Conservation (phyloP, 129 eudicot genomes). For the Ambrosia artemisiifolia region DNA sequence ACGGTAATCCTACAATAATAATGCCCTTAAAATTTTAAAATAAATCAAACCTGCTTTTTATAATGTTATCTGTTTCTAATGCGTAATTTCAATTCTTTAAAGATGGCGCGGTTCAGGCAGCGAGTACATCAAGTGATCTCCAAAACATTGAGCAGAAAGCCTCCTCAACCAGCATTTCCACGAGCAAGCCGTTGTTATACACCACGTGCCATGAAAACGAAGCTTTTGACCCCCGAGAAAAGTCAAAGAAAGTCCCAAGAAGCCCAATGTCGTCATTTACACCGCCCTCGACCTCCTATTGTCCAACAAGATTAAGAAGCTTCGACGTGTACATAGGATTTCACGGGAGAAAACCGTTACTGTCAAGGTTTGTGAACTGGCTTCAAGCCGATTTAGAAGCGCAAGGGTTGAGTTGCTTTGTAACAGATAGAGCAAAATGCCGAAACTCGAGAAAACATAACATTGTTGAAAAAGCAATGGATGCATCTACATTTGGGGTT, state of each 20-base stretch:
- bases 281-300: conserved; percentile 55
- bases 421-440: conserved; percentile 72
- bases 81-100: conserved; percentile 9
- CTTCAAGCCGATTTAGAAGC: conserved; percentile 88
- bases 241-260: conserved; percentile 50
- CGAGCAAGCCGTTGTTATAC: conserved; percentile 35
- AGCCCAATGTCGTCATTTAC: conserved; percentile 47
- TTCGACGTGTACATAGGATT: conserved; percentile 94
- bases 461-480: conserved; percentile 86
- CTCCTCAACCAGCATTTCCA: conserved; percentile 55
- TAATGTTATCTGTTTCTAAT: conserved; percentile 2
- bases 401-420: conserved; percentile 94
- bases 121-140: conserved; percentile 48
- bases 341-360: conserved; percentile 81
- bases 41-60: not conserved
- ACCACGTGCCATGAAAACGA: conserved; percentile 41
- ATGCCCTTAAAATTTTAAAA: conserved; percentile 5
- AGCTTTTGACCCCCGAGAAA: conserved; percentile 40
- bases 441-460: conserved; percentile 67
- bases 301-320: conserved; percentile 70
- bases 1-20: conserved; percentile 25
- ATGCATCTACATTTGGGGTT: conserved; percentile 78
- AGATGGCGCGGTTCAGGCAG: conserved; percentile 35
- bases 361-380: conserved; percentile 83
- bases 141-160: conserved; percentile 51